Evolutionary conservation across 768 basidiomycete genomes (phyloP), one percentile per base, ranked within the genome.

Genomic region (Mycena albidolilacea): DNA sequence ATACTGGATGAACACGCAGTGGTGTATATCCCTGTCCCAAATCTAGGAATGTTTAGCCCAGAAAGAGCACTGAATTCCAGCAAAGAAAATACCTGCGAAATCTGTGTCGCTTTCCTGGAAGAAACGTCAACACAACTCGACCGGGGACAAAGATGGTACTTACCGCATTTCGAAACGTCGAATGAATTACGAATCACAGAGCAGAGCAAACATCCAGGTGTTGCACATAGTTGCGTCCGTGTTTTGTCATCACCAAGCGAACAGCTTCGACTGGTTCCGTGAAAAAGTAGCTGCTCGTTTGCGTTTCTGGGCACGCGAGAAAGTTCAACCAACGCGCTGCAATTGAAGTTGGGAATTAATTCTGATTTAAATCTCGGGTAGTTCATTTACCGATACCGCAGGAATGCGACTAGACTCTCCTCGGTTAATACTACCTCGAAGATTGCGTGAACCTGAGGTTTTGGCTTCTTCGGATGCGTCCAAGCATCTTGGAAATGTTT

Each of bases 21-120:
- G 1, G 89, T 90, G 77, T 93, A 93, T 54, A 93, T 92, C 4
- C 92, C 92, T 7, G 84, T 85, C n/a, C 92, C 92, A 78, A 93
- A 93, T 72, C 91, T 90, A 75, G 44, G 67, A 19, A 67, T 23
- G 10, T 30, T 8, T 21, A n/a, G 37, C 23, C 41, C 11, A 3
- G 11, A 39, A 58, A 73, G 50, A 35, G 63, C 15, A 23, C 5
- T 37, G 23, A 69, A 21, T 17, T 43, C 4, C 21, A 35, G 66
- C 41, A 7, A 23, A 17, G n/a, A 23, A 48, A 48, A 71, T 75
- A 86, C 86, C 88, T 82, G 64, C 87, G 86, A 75, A 91, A 91
- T 44, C 87, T 87, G 77, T 91, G 85, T 76, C 90, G 89, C 46
- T 84, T 81, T 9, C 90, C 89, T 90, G 50, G n/a, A 58, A 11